Conservation (phyloP, 2,329 filamentous ascomycete species). For the Botrytis fabae region DNA sequence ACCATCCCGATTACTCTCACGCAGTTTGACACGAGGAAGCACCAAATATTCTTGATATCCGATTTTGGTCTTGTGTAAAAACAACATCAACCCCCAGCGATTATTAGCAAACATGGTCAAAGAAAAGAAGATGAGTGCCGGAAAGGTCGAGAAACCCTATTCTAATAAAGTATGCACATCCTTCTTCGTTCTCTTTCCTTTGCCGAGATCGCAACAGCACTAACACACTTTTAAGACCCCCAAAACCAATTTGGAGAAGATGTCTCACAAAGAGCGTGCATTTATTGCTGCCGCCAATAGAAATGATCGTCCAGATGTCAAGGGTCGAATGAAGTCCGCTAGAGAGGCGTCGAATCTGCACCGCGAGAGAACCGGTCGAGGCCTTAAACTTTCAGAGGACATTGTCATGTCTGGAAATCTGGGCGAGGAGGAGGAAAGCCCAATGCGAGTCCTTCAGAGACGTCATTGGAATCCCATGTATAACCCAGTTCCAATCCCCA, state of each 20-base stretch:
- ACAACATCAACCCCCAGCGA: not conserved
- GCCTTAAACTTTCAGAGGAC: conserved; percentile 77
- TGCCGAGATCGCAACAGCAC: not conserved
- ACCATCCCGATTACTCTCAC: not conserved
- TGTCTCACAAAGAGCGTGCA: conserved; percentile 79
- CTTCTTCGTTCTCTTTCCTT: not conserved
- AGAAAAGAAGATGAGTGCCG: not conserved
- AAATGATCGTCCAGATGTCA: conserved; percentile 75
- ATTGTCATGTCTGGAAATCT: conserved; percentile 90
- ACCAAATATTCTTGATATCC: not conserved
- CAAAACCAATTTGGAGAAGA: not conserved
- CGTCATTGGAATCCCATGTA: conserved; percentile 62
- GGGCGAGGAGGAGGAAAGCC: conserved; percentile 72
- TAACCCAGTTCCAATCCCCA: conserved; percentile 30
- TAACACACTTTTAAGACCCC: not conserved
- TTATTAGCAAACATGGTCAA: not conserved
- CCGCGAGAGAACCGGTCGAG: conserved; percentile 81
- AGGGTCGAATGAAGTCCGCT: conserved; percentile 86
- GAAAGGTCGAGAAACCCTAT: not conserved
- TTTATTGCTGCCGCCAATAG: conserved; percentile 90
- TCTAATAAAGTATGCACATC: not conserved
- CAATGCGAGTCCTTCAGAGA: conserved; percentile 53
- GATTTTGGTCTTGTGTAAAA: not conserved
- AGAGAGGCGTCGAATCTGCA: conserved; percentile 87
- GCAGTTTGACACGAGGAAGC: not conserved